Base-by-base conservation (phyloP, 345 rosid genomes). In the Sisymbrium altissimum region DNA sequence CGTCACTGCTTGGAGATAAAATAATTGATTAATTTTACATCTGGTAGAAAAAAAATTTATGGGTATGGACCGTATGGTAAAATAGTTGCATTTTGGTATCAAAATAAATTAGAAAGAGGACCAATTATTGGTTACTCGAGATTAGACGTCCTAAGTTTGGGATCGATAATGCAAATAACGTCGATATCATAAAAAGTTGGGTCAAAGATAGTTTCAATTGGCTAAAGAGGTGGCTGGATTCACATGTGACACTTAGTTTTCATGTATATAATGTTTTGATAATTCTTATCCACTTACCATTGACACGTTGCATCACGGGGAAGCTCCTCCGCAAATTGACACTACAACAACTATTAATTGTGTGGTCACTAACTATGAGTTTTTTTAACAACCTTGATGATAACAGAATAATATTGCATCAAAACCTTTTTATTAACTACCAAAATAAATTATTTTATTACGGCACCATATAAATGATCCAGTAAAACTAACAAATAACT, bases 301-400 rank as follows among this genome's bases (percentile, higher is more conserved):
- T 5, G 52, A 61, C 79, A 76, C 65, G 74, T 76, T 52, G 64
- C 64, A 52, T 23, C 55, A 61, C 48, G 48, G 79, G 79, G 79
- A 59, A 68, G 56, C 74, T 75, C 69, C 62, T 68, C 46, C 33
- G 6, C 78, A 66, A 74, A 66, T 74, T 58, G 72, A 74, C 79
- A 29, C 53, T 59, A 58, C 62, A 67, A 45, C 77, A 65, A 65
- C 77, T 73, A 46, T 55, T 55, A 46, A 64, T 54, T 44, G 15
- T 44, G 65, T 73, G 56, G 46, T 74, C 59, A 15, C 66, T 66
- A 48, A 44, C 36, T 53, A 52, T 18, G 17, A 60, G 17, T 60
- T 21, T 23, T 32, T 7, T 14, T 43, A 53, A 32, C 32, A 30
- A 29, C 45, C 23, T 45, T 18, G 23, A 38, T 18, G 23, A 38